These are phyloP conservation scores for Phytophthora hibernalis DNA, from an alignment of 352 stramenopile species.

Conservation along the genomic window DNA sequence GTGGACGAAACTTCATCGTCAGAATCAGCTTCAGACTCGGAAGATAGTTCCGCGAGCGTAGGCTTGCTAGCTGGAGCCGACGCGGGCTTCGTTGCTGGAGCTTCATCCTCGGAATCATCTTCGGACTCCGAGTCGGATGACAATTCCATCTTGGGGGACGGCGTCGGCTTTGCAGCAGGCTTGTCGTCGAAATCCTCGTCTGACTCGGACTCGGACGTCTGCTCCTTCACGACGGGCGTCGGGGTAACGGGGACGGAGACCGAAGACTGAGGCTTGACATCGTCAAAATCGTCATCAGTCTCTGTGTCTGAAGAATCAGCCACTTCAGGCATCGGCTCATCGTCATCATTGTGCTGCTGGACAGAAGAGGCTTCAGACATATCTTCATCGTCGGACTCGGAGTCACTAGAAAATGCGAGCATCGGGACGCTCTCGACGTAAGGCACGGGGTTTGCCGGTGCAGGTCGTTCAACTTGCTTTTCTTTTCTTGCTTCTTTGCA, in stretches of 20 bases:
- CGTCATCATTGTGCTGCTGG: constrained; percentile 12
- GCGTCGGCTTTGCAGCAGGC: not conserved
- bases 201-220: constrained; percentile 13
- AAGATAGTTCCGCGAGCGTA: constrained; percentile 31
- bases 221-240: not conserved
- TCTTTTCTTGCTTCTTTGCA: constrained; percentile 22
- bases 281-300: constrained; percentile 43
- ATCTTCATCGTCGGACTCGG: constrained; percentile 40
- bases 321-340: constrained; percentile 20
- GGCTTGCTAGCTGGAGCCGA: constrained; percentile 14
- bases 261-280: constrained; percentile 27
- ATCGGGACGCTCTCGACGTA: constrained; percentile 72
- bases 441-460: constrained; percentile 10
- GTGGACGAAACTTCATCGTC: constrained; percentile 25
- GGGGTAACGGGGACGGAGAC: not conserved
- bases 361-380: constrained; percentile 15
- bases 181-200: constrained; percentile 24
- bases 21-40: constrained; percentile 25
- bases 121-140: constrained; percentile 22
- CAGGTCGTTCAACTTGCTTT: constrained; percentile 17
- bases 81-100: not conserved
- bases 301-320: constrained; percentile 14
- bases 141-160: constrained; percentile 9
- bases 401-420: constrained; percentile 62
- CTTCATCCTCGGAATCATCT: constrained; percentile 17